These are phyloP conservation scores for Corchorus olitorius DNA, from an alignment of 345 rosid species.

Conservation along the genomic window DNA sequence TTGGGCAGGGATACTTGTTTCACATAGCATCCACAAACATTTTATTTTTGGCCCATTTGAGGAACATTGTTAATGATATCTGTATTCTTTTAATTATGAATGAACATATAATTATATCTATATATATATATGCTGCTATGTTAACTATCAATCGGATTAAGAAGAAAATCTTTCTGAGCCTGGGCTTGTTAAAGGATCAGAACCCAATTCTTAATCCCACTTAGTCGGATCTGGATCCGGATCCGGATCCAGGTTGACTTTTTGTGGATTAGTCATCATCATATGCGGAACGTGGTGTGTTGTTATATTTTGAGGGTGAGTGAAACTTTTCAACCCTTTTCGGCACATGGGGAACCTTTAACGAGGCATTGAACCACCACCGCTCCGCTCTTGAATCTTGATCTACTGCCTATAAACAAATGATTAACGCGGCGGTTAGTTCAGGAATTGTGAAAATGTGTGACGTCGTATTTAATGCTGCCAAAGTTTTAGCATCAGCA, in stretches of 20 bases:
- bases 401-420: neutral
- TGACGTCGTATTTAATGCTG: neutral
- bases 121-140: neutral
- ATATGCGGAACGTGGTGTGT: neutral
- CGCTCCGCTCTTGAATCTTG: neutral
- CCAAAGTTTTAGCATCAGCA: neutral
- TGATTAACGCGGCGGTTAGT: neutral
- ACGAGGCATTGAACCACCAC: neutral
- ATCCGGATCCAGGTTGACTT: too few relatives aligned
- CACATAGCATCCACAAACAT: constrained; percentile 5
- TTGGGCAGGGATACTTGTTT: constrained; percentile 7
- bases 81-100: neutral
- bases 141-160: neutral
- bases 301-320: neutral
- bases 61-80: constrained; percentile 10
- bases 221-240: neutral
- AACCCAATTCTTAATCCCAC: neutral
- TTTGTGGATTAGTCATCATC: neutral
- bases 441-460: neutral
- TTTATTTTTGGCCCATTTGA: neutral
- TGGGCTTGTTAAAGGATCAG: neutral
- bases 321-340: neutral
- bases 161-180: constrained; percentile 12
- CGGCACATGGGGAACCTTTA: neutral
- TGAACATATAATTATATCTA: neutral